These are phyloP conservation scores for Claviceps sp. DNA, from an alignment of 2,329 filamentous ascomycete species.

Conservation along the genomic window DNA sequence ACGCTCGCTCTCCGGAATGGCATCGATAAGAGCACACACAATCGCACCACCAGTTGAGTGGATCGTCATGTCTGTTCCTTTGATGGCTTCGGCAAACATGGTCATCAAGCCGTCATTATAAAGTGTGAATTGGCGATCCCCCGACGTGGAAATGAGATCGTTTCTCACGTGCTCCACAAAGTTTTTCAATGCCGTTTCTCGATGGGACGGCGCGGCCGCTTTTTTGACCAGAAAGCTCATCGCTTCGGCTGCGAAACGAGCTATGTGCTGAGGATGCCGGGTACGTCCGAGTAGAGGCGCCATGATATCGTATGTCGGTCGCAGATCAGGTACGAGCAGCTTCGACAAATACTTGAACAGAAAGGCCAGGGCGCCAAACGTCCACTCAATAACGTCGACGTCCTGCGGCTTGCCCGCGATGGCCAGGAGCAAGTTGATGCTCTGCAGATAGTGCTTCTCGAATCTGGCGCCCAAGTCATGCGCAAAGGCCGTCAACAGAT, in stretches of 20 bases:
- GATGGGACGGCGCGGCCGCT: slow-evolving; percentile 63
- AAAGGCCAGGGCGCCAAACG: slow-evolving; percentile 86
- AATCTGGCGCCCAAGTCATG: slow-evolving; percentile 81
- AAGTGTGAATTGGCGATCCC: slow-evolving; percentile 46
- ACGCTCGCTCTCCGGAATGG: slow-evolving; percentile 37
- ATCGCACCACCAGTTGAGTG: slow-evolving; percentile 47
- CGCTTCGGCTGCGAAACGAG: slow-evolving; percentile 85
- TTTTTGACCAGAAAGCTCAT: slow-evolving; percentile 90
- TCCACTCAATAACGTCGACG: slow-evolving; percentile 92
- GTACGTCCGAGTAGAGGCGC: slow-evolving; percentile 72
- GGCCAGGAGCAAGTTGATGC: slow-evolving; percentile 61
- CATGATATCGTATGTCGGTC: slow-evolving; percentile 74
- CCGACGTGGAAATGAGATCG: slow-evolving; percentile 45
- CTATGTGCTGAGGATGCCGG: slow-evolving; percentile 72
- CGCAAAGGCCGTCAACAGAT: slow-evolving; percentile 85
- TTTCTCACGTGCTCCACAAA: slow-evolving; percentile 61
- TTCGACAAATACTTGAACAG: slow-evolving; percentile 94
- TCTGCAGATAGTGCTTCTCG: slow-evolving; percentile 71
- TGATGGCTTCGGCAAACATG: slow-evolving; percentile 74
- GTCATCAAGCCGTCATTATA: slow-evolving; percentile 86
- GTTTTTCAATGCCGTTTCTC: slow-evolving; percentile 55
- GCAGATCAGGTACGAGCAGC: slow-evolving; percentile 70
- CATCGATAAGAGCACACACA: slow-evolving; percentile 36
- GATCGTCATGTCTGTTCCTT: slow-evolving; percentile 44
- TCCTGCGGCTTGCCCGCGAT: slow-evolving; percentile 67